phyloP scores from a whole-genome alignment of 768 basidiomycete species.

The Pseudohyphozyma bogoriensis region DNA sequence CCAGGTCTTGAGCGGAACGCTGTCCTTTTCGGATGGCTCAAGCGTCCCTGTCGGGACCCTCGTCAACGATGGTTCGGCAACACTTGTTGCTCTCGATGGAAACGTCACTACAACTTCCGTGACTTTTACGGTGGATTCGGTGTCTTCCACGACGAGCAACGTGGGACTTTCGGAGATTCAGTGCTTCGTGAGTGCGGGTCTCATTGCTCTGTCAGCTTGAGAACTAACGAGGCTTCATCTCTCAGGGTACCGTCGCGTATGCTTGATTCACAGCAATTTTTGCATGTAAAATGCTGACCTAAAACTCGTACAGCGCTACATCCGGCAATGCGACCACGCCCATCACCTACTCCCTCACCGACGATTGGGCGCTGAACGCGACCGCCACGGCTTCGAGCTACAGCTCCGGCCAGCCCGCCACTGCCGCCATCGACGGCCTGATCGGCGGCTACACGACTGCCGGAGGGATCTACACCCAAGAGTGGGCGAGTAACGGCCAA shows the following conservation, averaged over 20 bases:
- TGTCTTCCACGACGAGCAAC: conserved; percentile 3
- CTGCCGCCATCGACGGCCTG: conserved; percentile 11
- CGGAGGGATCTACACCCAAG: conserved; percentile 9
- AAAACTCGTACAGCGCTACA: not conserved
- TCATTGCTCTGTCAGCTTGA: not conserved
- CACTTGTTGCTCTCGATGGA: conserved; percentile 10
- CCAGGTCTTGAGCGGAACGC: conserved; percentile 1
- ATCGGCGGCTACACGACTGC: conserved; percentile 16
- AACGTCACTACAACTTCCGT: conserved; percentile 7
- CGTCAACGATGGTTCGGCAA: conserved; percentile 20
- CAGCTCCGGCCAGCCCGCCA: not conserved
- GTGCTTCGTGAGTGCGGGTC: not conserved
- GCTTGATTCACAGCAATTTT: too few species aligned
- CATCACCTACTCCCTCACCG: not conserved
- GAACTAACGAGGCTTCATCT: too few species aligned
- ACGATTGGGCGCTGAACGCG: conserved; percentile 11
- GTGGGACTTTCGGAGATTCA: conserved; percentile 24
- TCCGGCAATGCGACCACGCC: not conserved
- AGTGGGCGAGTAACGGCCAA: conserved; percentile 20
- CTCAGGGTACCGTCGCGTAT: too few species aligned
- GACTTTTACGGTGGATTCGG: conserved; percentile 13
- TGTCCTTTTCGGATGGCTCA: conserved; percentile 14
- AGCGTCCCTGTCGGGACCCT: not conserved
- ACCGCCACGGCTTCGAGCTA: conserved; percentile 5
- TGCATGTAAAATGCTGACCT: too few species aligned